Conservation (phyloP, 2,329 filamentous ascomycete species). For the Chaetomiaceae sp. region DNA sequence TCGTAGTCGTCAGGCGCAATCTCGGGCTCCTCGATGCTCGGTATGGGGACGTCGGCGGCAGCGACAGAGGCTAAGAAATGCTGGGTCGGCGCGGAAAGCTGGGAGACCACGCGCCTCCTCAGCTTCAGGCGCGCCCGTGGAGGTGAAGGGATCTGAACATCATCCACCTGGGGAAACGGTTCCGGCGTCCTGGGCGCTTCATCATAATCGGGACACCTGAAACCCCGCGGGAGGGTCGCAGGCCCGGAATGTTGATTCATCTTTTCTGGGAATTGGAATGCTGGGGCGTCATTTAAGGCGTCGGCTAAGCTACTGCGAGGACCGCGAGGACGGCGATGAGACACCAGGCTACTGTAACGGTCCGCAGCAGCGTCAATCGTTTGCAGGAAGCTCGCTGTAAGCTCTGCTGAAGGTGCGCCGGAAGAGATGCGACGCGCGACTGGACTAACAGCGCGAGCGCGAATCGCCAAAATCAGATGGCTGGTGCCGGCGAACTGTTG, state of each 20-base stretch:
- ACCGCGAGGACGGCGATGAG: background rate
- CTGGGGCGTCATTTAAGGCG: conserved; percentile 23
- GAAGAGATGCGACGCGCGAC: conserved; percentile 3
- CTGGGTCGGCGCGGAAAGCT: conserved; percentile 54
- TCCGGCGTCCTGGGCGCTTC: conserved; percentile 49
- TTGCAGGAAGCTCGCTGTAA: background rate
- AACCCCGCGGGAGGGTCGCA: conserved; percentile 41
- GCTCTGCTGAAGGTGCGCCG: background rate
- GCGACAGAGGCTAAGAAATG: conserved; percentile 65
- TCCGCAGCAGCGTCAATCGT: background rate
- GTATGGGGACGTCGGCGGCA: conserved; percentile 59
- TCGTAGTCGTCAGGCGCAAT: conserved; percentile 38
- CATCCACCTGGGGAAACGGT: conserved; percentile 36
- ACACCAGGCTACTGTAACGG: background rate
- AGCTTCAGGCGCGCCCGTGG: conserved; percentile 51
- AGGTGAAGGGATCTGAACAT: conserved; percentile 42
- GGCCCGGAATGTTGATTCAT: conserved; percentile 46
- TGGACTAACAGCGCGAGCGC: background rate
- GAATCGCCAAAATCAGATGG: conserved; percentile 21
- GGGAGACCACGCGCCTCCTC: conserved; percentile 50
- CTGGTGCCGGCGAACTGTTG: conserved; percentile 14
- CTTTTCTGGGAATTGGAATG: conserved; percentile 30
- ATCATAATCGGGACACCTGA: conserved; percentile 35
- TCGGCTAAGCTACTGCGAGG: background rate
- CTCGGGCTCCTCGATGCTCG: conserved; percentile 57